Percentiles rank a stretch among this genome's conserved stretches.
phyloP scores from a whole-genome alignment of 1,284 basidiomycete species.

The Sporisorium scitamineum region DNA sequence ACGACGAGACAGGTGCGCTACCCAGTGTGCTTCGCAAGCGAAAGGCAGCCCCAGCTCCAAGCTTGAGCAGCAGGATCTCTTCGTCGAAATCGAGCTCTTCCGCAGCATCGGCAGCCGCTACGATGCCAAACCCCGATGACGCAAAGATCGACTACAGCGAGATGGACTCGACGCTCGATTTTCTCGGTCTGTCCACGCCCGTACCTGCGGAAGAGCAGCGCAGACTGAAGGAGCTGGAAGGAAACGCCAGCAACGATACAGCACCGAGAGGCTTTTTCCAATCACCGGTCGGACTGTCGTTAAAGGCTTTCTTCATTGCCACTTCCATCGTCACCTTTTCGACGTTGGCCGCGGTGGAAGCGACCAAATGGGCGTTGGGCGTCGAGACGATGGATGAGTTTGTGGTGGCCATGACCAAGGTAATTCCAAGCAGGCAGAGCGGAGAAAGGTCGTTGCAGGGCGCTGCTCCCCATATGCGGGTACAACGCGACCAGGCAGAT shows the following conservation, averaged over 20 bases:
- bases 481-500: conserved; percentile 12
- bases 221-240: conserved; percentile 21
- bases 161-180: conserved; percentile 51
- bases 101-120: conserved; percentile 2
- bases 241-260: conserved; percentile 1
- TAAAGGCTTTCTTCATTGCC: conserved; percentile 51
- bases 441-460: conserved; percentile 19
- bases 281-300: conserved; percentile 42
- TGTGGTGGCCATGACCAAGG: conserved; percentile 41
- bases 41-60: not conserved
- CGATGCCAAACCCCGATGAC: conserved; percentile 10
- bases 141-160: conserved; percentile 45
- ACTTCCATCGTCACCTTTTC: conserved; percentile 36
- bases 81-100: not conserved
- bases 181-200: conserved; percentile 40
- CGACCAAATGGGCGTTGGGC: conserved; percentile 25
- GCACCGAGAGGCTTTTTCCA: conserved; percentile 27
- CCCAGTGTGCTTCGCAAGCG: conserved; percentile 31
- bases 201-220: conserved; percentile 34
- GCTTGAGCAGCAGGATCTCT: not conserved
- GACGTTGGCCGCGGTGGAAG: conserved; percentile 27
- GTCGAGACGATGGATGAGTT: conserved; percentile 52
- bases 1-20: conserved; percentile 31
- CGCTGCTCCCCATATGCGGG: conserved; percentile 40
- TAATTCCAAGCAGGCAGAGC: conserved; percentile 26